Evolutionary conservation across 495 filamentous ascomycete species (phyloP).

Genomic region (Podospora pseudocomata): DNA sequence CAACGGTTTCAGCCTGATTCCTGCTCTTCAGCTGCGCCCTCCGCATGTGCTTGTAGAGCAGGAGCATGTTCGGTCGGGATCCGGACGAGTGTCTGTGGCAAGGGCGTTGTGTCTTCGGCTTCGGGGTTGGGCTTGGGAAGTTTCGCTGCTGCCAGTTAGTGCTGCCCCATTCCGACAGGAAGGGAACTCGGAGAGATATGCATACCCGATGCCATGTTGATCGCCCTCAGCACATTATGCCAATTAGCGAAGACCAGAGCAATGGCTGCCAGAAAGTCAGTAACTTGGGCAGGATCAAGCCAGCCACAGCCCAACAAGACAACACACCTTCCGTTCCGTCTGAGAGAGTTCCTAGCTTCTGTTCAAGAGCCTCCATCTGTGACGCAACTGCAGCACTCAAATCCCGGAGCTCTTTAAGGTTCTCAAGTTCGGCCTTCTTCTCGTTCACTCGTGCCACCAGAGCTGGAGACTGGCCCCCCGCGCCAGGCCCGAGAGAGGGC

Average conservation of each 20-base stretch:
- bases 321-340: slow-evolving; percentile 85
- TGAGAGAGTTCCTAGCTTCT: slow-evolving; percentile 80
- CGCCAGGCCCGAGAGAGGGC: slow-evolving; percentile 49
- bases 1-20: slow-evolving; percentile 23
- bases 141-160: slow-evolving; percentile 60
- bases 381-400: slow-evolving; percentile 80
- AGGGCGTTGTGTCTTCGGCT: slow-evolving; percentile 43
- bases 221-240: slow-evolving; percentile 90
- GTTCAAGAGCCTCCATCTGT: slow-evolving; percentile 88
- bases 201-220: slow-evolving; percentile 93
- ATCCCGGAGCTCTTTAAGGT: slow-evolving; percentile 79
- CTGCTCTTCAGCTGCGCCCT: slow-evolving; percentile 37
- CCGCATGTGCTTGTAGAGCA: slow-evolving; percentile 50
- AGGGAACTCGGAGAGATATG: slow-evolving; percentile 16
- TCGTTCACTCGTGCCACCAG: slow-evolving; percentile 85
- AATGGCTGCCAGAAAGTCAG: slow-evolving; percentile 57
- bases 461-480: slow-evolving; percentile 66
- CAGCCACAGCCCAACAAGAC: background rate
- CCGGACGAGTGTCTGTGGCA: slow-evolving; percentile 77
- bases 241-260: slow-evolving; percentile 91
- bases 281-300: slow-evolving; percentile 3
- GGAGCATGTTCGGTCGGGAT: slow-evolving; percentile 69
- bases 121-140: slow-evolving; percentile 38
- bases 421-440: slow-evolving; percentile 91
- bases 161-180: slow-evolving; percentile 21